phyloP scores from a whole-genome alignment of 1,284 basidiomycete genomes.

The Coniferiporia weirii region DNA sequence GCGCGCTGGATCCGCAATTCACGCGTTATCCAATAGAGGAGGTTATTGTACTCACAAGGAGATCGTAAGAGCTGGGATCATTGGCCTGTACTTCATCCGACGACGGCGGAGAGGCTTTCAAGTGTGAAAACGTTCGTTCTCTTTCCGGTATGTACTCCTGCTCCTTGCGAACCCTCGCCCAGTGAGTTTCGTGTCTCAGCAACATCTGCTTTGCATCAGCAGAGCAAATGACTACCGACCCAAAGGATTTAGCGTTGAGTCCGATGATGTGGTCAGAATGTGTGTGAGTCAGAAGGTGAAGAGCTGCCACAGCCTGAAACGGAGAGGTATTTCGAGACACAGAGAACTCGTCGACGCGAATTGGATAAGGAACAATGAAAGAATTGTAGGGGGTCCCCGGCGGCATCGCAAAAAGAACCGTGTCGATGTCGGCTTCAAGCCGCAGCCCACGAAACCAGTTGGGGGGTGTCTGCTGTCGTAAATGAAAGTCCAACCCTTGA shows the following conservation, averaged over 20 bases:
- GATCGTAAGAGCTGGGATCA: conserved; percentile 37
- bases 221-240: conserved; percentile 66
- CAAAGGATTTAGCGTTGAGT: conserved; percentile 64
- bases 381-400: conserved; percentile 64
- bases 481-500: no score
- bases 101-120: conserved; percentile 48
- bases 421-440: background rate
- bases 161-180: conserved; percentile 53
- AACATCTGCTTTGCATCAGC: conserved; percentile 80
- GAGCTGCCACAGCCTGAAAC: conserved; percentile 38
- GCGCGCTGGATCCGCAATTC: conserved; percentile 33
- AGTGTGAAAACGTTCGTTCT: conserved; percentile 58
- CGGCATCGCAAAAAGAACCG: conserved; percentile 46
- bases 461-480: no score
- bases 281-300: conserved; percentile 78
- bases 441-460: no score
- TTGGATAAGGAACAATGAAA: conserved; percentile 64
- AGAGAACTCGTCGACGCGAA: conserved; percentile 77
- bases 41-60: conserved; percentile 46
- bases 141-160: conserved; percentile 49
- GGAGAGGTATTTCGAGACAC: conserved; percentile 30
- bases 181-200: conserved; percentile 64
- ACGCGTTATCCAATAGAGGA: background rate
- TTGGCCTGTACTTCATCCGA: conserved; percentile 35
- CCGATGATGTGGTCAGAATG: conserved; percentile 80